These are phyloP conservation scores for Colletotrichum falcatum DNA, from an alignment of 2,329 filamentous ascomycete species.

Conservation along the genomic window DNA sequence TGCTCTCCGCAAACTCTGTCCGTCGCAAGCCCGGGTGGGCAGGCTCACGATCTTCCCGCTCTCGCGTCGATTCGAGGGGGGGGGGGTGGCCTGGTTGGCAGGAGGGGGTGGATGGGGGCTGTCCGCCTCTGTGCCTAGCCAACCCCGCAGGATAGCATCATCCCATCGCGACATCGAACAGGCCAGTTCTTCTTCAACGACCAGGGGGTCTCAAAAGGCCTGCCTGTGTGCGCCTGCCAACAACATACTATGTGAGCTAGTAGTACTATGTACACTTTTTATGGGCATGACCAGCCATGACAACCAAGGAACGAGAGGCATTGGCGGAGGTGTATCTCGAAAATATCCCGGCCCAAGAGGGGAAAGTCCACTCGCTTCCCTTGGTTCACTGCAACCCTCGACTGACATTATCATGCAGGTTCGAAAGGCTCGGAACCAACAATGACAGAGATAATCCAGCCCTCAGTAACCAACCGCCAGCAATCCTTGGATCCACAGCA, in stretches of 20 bases:
- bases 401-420: conserved; percentile 33
- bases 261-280: no score
- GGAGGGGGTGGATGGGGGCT: conserved; percentile 26
- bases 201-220: conserved; percentile 13
- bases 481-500: conserved; percentile 37
- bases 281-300: conserved; percentile 19
- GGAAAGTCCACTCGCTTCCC: conserved; percentile 6
- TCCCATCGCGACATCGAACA: conserved; percentile 38
- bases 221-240: conserved; percentile 9
- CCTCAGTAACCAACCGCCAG: conserved; percentile 22
- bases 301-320: conserved; percentile 29
- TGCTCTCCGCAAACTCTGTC: conserved; percentile 40
- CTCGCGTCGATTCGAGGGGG: conserved; percentile 37
- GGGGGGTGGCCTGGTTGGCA: conserved; percentile 14
- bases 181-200: conserved; percentile 39
- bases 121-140: conserved; percentile 26
- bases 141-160: conserved; percentile 39
- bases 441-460: conserved; percentile 30
- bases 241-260: no score
- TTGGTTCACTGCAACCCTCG: conserved; percentile 33
- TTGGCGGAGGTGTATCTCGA: conserved; percentile 29
- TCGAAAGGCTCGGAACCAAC: conserved; percentile 37
- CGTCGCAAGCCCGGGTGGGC: conserved; percentile 31
- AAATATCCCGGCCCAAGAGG: conserved; percentile 35
- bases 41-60: conserved; percentile 40